Conservation (phyloP, 139 green algal species). For the Micractinium sp. region DNA sequence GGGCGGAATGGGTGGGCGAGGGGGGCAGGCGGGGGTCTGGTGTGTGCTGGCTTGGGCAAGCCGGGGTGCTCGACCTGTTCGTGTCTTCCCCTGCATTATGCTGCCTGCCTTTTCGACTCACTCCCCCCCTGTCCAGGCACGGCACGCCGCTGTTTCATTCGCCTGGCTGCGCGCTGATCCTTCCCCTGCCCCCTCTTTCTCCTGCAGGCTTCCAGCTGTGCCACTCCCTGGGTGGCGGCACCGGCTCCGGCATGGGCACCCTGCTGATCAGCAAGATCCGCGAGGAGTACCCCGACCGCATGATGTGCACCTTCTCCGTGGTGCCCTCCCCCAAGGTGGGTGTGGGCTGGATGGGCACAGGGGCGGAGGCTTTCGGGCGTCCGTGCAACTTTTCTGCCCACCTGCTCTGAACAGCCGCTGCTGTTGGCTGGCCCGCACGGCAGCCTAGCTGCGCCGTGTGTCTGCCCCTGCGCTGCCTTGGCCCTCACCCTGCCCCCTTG, state of each 20-base stretch:
- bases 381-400: background rate
- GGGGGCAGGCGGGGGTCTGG: background rate
- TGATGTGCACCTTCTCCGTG: slow-evolving; percentile 99
- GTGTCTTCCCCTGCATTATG: too few species aligned
- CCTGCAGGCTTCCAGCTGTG: slow-evolving; percentile 92
- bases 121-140: too few species aligned
- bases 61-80: too few species aligned
- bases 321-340: slow-evolving; percentile 96
- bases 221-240: slow-evolving; percentile 97
- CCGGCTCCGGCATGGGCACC: slow-evolving; percentile 95
- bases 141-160: background rate
- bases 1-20: slow-evolving; percentile 8
- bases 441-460: background rate
- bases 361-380: background rate
- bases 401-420: background rate
- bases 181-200: background rate
- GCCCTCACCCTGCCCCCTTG: background rate
- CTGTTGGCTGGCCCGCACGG: background rate
- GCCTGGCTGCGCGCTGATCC: background rate
- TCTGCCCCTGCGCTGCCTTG: background rate
- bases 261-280: slow-evolving; percentile 94
- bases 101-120: too few species aligned
- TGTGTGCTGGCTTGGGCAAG: background rate
- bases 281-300: slow-evolving; percentile 94
- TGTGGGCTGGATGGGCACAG: background rate